Conservation (phyloP, 495 filamentous ascomycete genomes). For the Aspergillus panamensis region DNA sequence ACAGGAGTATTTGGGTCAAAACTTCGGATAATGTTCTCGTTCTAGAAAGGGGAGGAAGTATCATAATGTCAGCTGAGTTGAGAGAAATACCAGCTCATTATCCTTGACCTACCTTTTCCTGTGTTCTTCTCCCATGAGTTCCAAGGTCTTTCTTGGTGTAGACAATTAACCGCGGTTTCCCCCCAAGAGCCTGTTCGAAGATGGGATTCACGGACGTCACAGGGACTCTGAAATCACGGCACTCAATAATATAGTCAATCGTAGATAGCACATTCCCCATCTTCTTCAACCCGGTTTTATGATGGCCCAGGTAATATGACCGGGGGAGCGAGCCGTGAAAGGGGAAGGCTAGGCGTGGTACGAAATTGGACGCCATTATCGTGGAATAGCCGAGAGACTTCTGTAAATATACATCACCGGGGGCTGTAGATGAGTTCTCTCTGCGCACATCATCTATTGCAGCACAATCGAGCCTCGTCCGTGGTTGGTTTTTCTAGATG, state of each 20-base stretch:
- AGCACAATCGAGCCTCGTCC: background rate
- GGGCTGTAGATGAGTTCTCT: background rate
- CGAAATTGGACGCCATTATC: constrained; percentile 50
- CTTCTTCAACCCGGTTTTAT: constrained; percentile 72
- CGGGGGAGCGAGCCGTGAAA: constrained; percentile 67
- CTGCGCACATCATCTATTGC: constrained; percentile 10
- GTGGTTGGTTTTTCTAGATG: background rate
- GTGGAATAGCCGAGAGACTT: background rate
- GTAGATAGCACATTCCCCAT: constrained; percentile 81
- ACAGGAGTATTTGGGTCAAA: constrained; percentile 58
- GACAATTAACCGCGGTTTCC: constrained; percentile 69
- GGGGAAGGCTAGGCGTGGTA: constrained; percentile 70
- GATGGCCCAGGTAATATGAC: constrained; percentile 97
- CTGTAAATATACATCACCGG: background rate
- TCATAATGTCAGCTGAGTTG: background rate
- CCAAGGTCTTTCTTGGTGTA: constrained; percentile 90
- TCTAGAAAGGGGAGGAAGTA: constrained; percentile 20
- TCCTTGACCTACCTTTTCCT: constrained; percentile 28
- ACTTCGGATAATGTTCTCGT: constrained; percentile 47
- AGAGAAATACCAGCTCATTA: background rate
- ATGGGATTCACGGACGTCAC: constrained; percentile 86
- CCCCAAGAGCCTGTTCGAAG: constrained; percentile 71
- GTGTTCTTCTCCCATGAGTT: constrained; percentile 27
- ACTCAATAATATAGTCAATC: constrained; percentile 89
- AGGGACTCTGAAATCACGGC: constrained; percentile 88